Base-by-base conservation (phyloP, 2,329 filamentous ascomycete species). In the Paraphoma chrysanthemicola region DNA sequence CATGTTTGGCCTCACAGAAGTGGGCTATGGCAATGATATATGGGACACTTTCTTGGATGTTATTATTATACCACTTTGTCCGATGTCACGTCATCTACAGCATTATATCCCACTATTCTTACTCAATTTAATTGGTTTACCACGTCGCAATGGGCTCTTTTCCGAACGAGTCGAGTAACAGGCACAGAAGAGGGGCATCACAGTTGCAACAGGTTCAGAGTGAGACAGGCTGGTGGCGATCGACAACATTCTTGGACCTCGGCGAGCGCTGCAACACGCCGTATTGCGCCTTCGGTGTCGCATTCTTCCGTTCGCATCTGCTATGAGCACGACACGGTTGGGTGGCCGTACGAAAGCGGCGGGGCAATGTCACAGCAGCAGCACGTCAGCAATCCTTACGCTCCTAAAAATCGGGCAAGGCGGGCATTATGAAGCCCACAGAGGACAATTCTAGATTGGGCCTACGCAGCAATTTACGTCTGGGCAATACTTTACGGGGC, bases 31-130 rank as follows among this genome's bases (percentile, higher is more conserved):
- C 30, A 31, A 51, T 18, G 46, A 54, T 42, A 47, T 55, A 58
- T 41, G 41, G 51, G 36, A 42, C 16, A 47, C 28, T 42, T 59
- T 57, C 48, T 56, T 41, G 44, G 42, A 48, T 57, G 51, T 53
- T 57, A 55, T 59, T 54, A 61, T 49, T 62, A 60, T 64, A 62
- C 59, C 57, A 55, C 31, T 53, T 51, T 53, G 52, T 51, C 57
- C 33, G 57, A 48, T 54, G 53, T 52, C 57, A 56, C 57, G 53
- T 60, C 62, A 54, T 62, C 55, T 57, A 59, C 60, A 63, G 60
- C 59, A 60, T 57, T 62, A 64, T 63, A 66, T 66, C 60, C 60
- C 43, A 59, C 53, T 51, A 52, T 48, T 44, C 30, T 52, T 61
- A 59, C 48, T 51, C 52, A 55, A 55, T 59, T 33, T 55, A 55